phyloP scores from a whole-genome alignment of 345 rosid genomes.

The Sonneratia alba region DNA sequence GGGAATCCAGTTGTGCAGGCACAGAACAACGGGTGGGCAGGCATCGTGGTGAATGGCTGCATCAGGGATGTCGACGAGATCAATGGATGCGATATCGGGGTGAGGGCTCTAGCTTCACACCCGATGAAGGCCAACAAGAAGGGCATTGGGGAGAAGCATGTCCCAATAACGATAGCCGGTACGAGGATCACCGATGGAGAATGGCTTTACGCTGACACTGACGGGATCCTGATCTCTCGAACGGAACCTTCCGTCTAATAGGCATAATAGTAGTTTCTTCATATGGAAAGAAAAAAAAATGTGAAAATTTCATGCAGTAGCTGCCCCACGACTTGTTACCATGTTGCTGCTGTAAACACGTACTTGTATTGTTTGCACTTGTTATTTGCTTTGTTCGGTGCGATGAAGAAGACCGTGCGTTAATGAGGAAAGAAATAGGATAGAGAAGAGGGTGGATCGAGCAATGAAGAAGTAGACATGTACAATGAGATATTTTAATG shows the following conservation, averaged over 20 bases:
- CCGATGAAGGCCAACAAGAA: conserved; percentile 42
- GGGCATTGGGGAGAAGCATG: conserved; percentile 21
- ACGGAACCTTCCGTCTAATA: conserved; percentile 13
- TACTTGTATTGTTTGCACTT: no score
- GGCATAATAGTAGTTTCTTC: background rate
- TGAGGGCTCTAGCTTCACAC: conserved; percentile 42
- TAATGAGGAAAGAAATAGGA: no score
- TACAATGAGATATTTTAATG: no score
- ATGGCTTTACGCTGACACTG: conserved; percentile 19
- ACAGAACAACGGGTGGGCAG: conserved; percentile 51
- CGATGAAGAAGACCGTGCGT: no score
- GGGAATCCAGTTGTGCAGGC: conserved; percentile 25
- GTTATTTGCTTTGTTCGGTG: no score
- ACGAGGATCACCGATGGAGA: conserved; percentile 18
- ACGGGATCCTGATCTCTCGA: conserved; percentile 15
- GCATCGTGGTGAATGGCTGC: conserved; percentile 45
- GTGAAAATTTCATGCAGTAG: background rate
- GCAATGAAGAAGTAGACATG: no score
- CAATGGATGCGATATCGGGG: conserved; percentile 46
- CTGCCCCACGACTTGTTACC: background rate
- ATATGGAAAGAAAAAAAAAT: background rate
- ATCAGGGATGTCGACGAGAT: conserved; percentile 45
- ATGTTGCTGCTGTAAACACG: background rate
- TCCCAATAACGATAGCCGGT: conserved; percentile 17
- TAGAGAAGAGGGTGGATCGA: no score